These are phyloP conservation scores for Hericium coralloides DNA, from an alignment of 768 basidiomycete genomes.

Conservation along the genomic window DNA sequence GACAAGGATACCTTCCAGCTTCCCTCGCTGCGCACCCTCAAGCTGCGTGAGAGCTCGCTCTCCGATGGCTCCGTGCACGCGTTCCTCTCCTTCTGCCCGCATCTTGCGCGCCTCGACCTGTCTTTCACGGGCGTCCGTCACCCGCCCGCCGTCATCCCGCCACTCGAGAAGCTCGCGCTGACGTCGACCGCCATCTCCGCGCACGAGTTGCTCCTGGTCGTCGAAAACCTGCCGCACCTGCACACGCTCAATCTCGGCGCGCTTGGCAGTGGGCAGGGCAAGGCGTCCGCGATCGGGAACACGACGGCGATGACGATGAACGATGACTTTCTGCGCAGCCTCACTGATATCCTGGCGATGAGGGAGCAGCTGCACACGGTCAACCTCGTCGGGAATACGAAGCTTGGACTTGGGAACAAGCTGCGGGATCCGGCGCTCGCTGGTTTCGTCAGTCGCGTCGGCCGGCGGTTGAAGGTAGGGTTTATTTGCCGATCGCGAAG, in stretches of 20 bases:
- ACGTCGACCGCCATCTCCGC: constrained; percentile 43
- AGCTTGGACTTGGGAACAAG: constrained; percentile 30
- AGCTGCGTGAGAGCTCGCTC: constrained; percentile 46
- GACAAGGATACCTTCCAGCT: constrained; percentile 21
- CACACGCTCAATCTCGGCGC: constrained; percentile 49
- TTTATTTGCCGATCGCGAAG: constrained; percentile 2
- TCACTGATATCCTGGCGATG: constrained; percentile 33
- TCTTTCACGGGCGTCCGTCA: constrained; percentile 53
- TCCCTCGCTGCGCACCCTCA: constrained; percentile 39
- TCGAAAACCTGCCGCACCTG: constrained; percentile 33
- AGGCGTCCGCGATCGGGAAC: constrained; percentile 30
- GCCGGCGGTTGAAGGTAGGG: constrained; percentile 29
- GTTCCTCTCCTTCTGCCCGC: constrained; percentile 38
- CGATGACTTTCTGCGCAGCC: constrained; percentile 34
- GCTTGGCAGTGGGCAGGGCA: constrained; percentile 37
- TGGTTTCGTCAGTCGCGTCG: constrained; percentile 41
- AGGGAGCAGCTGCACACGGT: constrained; percentile 38
- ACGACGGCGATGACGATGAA: constrained; percentile 46
- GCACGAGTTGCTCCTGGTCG: constrained; percentile 30
- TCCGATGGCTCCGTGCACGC: constrained; percentile 38
- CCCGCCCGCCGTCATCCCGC: constrained; percentile 13
- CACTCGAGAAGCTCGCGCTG: constrained; percentile 54
- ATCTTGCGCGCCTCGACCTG: constrained; percentile 46
- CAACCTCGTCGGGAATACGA: constrained; percentile 56
- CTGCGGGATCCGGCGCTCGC: constrained; percentile 29